A percentile compares a stretch with the other conserved stretches of the same genome.
Conservation (phyloP, 2,329 filamentous ascomycete species). For the Mycocentrospora acerina region DNA sequence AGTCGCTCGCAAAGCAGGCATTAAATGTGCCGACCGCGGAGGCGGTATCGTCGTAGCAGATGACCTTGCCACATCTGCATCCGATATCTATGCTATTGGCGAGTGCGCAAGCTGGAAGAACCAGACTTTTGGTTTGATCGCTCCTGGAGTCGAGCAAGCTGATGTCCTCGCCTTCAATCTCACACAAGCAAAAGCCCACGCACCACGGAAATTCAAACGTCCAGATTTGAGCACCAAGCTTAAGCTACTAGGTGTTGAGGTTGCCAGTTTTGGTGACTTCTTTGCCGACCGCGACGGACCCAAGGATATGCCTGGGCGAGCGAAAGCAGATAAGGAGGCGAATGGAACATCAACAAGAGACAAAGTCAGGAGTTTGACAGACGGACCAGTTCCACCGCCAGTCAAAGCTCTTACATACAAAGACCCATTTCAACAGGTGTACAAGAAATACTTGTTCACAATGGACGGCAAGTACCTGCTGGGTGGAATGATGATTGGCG, state of each 20-base stretch:
- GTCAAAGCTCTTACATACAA: constrained; percentile 87
- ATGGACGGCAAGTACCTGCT: constrained; percentile 85
- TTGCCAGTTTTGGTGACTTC: constrained; percentile 91
- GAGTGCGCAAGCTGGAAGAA: constrained; percentile 90
- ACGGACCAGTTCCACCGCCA: constrained; percentile 57
- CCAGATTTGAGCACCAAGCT: constrained; percentile 90
- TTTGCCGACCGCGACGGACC: constrained; percentile 87
- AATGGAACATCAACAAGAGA: constrained; percentile 38
- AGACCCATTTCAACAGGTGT: constrained; percentile 83
- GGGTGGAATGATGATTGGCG: constrained; percentile 97
- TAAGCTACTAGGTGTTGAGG: constrained; percentile 85
- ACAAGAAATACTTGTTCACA: constrained; percentile 93
- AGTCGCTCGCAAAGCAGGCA: constrained; percentile 67
- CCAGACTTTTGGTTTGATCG: constrained; percentile 86
- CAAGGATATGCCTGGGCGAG: constrained; percentile 66
- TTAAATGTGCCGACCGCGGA: constrained; percentile 70
- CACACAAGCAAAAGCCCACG: constrained; percentile 74
- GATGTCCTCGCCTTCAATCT: constrained; percentile 90
- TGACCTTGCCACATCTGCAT: constrained; percentile 67
- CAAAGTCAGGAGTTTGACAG: constrained; percentile 55
- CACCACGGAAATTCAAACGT: constrained; percentile 70
- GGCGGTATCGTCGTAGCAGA: constrained; percentile 73
- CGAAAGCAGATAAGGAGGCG: constrained; percentile 48
- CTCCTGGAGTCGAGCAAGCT: constrained; percentile 88
- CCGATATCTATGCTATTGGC: constrained; percentile 81